Percentiles rank a stretch among this genome's conserved stretches.
Conservation (phyloP, 2,329 filamentous ascomycete genomes). For the Colletotrichum lindemuthianum region DNA sequence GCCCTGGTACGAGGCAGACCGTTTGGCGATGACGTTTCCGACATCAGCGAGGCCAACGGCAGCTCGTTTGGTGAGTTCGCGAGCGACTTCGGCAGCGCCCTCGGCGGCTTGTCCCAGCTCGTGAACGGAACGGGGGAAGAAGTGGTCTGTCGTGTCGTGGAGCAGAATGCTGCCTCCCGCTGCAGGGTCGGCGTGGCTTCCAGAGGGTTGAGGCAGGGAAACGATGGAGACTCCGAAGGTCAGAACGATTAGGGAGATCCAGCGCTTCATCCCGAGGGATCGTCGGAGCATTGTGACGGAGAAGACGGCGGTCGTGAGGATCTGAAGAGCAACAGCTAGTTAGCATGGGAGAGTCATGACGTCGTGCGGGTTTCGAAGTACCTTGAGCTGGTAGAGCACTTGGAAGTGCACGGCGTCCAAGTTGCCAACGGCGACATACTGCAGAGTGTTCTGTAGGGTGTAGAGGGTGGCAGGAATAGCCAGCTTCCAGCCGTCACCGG, state of each 20-base stretch:
- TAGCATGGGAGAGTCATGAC: not conserved
- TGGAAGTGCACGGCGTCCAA: conserved; percentile 93
- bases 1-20: conserved; percentile 90
- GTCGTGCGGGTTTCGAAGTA: conserved; percentile 39
- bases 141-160: conserved; percentile 71
- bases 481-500: conserved; percentile 93
- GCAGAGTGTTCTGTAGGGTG: conserved; percentile 91
- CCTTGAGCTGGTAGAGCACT: conserved; percentile 91
- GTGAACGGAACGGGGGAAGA: conserved; percentile 83
- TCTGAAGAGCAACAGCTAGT: conserved; percentile 53
- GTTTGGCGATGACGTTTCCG: conserved; percentile 62
- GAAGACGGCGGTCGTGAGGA: conserved; percentile 89
- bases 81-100: conserved; percentile 59
- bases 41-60: conserved; percentile 47
- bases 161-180: conserved; percentile 69
- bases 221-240: conserved; percentile 87
- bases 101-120: conserved; percentile 70
- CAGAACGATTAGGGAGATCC: conserved; percentile 82
- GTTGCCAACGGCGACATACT: conserved; percentile 92
- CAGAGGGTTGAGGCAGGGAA: conserved; percentile 68
- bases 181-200: conserved; percentile 58
- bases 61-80: conserved; percentile 61
- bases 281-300: conserved; percentile 81
- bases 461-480: conserved; percentile 89
- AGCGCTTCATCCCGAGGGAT: conserved; percentile 76